Conservation (phyloP, 306 rosid species). For the Boehmeria nivea region DNA sequence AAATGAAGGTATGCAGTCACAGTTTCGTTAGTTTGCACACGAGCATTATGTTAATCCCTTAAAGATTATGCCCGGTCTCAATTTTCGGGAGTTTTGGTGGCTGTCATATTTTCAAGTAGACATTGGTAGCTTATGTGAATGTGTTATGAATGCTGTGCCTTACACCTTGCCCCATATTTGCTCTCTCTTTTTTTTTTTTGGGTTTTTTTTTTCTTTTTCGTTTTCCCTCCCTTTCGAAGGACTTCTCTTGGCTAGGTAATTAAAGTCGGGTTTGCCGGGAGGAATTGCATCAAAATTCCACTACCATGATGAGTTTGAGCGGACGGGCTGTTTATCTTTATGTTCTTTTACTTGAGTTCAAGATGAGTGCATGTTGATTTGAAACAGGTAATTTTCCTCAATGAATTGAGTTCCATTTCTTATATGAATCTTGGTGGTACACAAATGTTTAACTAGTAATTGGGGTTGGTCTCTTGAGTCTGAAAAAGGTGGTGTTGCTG, state of each 20-base stretch:
- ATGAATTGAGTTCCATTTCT: too few relatives aligned
- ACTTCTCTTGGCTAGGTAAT: conserved; percentile 65
- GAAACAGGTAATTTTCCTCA: conserved; percentile 79
- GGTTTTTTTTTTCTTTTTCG: background rate
- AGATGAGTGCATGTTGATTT: conserved; percentile 53
- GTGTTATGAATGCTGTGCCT: conserved; percentile 44
- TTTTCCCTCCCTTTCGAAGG: conserved; percentile 31
- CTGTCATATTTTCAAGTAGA: too few relatives aligned
- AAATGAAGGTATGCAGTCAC: conserved; percentile 76
- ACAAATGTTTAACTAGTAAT: too few relatives aligned
- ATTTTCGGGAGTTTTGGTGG: conserved; percentile 31
- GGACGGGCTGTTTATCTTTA: conserved; percentile 49
- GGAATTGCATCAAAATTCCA: conserved; percentile 53
- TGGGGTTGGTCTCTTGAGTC: too few relatives aligned
- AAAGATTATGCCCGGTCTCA: too few relatives aligned
- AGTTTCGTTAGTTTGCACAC: conserved; percentile 39
- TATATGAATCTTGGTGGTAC: too few relatives aligned
- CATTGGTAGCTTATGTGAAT: conserved; percentile 30
- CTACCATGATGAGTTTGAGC: conserved; percentile 55
- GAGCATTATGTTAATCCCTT: conserved; percentile 22
- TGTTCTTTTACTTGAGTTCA: conserved; percentile 44
- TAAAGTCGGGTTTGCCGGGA: conserved; percentile 75
- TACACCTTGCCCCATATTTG: conserved; percentile 38
- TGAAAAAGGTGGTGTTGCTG: too few relatives aligned
- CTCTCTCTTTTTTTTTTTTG: too few relatives aligned